A percentile compares a stretch with the other conserved stretches of the same genome.
Evolutionary conservation across 2,329 filamentous ascomycete genomes (phyloP).

Genomic region (Coleophoma crateriformis): DNA sequence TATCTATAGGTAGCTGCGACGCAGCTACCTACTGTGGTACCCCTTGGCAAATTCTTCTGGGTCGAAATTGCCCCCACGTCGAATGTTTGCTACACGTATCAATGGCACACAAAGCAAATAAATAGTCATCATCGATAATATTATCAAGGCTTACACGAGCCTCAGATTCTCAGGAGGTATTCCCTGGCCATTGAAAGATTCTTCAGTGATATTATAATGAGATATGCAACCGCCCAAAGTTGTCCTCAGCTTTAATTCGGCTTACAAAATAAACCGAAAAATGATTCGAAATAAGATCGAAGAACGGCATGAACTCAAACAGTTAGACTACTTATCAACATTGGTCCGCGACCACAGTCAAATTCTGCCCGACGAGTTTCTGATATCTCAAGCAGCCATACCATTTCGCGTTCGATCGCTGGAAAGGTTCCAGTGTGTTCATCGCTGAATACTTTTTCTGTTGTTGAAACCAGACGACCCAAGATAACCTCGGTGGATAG

Average conservation of each 20-base stretch:
- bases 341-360: neutral
- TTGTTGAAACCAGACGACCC: neutral
- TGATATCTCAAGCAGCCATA: neutral
- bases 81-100: no score
- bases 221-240: neutral
- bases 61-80: no score
- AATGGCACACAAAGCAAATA: no score
- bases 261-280: neutral
- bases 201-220: no score
- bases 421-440: neutral
- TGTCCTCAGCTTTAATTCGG: neutral
- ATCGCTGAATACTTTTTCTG: neutral
- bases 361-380: neutral
- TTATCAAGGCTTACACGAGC: no score
- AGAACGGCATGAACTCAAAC: neutral
- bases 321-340: neutral
- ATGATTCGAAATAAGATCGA: neutral
- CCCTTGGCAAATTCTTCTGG: no score
- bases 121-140: no score
- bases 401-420: neutral
- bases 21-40: no score
- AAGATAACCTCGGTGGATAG: constrained; percentile 16
- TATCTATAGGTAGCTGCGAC: no score
- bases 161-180: no score
- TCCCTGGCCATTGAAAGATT: no score